phyloP scores from a whole-genome alignment of 176 grass and related monocot genomes.

The Dendrocalamus sinicus region DNA sequence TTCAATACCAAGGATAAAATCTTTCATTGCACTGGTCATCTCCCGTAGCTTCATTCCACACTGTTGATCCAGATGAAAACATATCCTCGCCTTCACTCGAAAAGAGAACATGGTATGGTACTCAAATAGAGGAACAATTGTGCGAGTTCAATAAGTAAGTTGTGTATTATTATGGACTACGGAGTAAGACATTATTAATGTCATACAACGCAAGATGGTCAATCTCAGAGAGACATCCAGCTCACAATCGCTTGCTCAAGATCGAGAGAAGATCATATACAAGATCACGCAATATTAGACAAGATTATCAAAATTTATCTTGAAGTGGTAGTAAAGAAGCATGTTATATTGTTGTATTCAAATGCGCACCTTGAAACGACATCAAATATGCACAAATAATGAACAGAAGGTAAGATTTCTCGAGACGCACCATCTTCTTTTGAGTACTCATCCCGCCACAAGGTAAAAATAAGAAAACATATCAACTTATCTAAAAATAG shows the following conservation, averaged over 20 bases:
- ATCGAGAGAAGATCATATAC: constrained; percentile 79
- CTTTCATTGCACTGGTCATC: constrained; percentile 95
- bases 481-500: constrained; percentile 5
- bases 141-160: constrained; percentile 1
- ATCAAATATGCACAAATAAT: constrained; percentile 81
- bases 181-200: constrained; percentile 36
- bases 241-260: constrained; percentile 61
- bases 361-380: constrained; percentile 76
- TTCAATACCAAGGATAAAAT: constrained; percentile 82
- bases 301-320: constrained; percentile 38
- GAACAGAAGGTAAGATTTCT: constrained; percentile 83
- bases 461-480: constrained; percentile 34
- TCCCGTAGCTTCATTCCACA: constrained; percentile 84
- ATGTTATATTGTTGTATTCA: constrained; percentile 8
- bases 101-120: constrained; percentile 14
- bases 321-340: constrained; percentile 29
- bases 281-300: constrained; percentile 57
- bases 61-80: constrained; percentile 54
- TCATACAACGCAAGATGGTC: constrained; percentile 76
- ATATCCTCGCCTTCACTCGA: constrained; percentile 6
- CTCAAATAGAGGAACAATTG: constrained; percentile 15
- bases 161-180: constrained; percentile 19
- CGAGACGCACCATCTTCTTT: constrained; percentile 77
- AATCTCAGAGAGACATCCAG: constrained; percentile 77
- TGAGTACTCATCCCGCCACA: constrained; percentile 74